Conservation (phyloP, 2,329 filamentous ascomycete species). For the Xylaria sp. region DNA sequence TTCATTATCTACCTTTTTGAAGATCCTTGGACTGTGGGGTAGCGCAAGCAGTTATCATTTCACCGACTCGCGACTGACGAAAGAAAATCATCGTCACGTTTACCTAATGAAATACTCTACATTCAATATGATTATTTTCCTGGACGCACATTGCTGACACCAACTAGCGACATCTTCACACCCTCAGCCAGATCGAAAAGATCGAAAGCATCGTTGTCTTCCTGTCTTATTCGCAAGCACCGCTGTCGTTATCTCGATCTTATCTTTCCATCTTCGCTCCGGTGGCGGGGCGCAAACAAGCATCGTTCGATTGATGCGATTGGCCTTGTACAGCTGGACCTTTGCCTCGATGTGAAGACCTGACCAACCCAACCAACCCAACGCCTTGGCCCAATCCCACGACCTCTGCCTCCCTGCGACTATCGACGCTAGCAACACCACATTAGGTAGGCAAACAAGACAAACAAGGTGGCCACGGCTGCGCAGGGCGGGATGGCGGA, state of each 20-base stretch:
- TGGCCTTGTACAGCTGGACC: constrained; percentile 16
- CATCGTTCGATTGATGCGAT: constrained; percentile 21
- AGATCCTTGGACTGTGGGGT: neutral
- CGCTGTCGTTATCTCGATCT: constrained; percentile 1
- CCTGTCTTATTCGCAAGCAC: neutral
- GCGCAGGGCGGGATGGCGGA: constrained; percentile 30
- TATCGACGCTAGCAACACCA: neutral
- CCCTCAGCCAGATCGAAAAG: neutral
- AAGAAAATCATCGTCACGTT: constrained; percentile 32
- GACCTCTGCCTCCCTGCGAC: neutral
- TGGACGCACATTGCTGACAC: neutral
- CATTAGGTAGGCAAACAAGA: too few relatives aligned
- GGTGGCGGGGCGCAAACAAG: constrained; percentile 25
- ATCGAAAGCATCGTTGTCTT: neutral
- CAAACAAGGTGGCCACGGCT: neutral
- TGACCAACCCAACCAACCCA: constrained; percentile 15
- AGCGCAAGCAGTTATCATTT: constrained; percentile 15
- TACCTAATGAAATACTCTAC: constrained; percentile 26
- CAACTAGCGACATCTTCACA: neutral
- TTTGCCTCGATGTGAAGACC: constrained; percentile 9
- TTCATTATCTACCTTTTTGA: neutral
- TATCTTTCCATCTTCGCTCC: constrained; percentile 4
- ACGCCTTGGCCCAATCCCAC: constrained; percentile 12
- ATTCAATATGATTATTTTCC: neutral
- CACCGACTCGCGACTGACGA: constrained; percentile 23